Evolutionary conservation across 2,329 filamentous ascomycete genomes (phyloP), one percentile per base, ranked within the genome.

Genomic region (Ophiostoma pallidulum): DNA sequence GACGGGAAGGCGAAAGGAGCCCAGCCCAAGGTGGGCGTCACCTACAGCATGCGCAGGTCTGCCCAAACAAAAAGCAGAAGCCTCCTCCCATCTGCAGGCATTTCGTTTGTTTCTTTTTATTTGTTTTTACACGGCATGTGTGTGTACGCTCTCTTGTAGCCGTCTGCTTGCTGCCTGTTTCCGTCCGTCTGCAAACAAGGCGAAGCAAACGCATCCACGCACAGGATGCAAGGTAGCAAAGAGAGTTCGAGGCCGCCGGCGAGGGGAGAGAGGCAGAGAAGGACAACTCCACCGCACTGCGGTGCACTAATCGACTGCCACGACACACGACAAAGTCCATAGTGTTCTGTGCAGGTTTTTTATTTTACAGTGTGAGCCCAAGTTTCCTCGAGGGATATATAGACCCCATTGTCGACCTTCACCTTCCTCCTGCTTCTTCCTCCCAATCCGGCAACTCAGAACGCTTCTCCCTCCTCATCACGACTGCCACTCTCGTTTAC

Each of bases 301-400:
- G 19, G 39, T 39, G 35, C 47, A 52, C 40, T 49, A 42, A 49
- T 42, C 36, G 45, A 19, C 47, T 50, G 52, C 50, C 50, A 54
- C 52, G 52, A 54, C 48, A 45, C 41, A 16, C 45, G 12, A 47
- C 41, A 13, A 43, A 16, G 36, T 45, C 31, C 10, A 45, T 33
- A 44, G 32, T 40, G 32, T 38, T 40, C n/a, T n/a, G n/a, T n/a
- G n/a, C n/a, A n/a, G n/a, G n/a, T n/a, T n/a, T n/a, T n/a, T n/a
- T n/a, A n/a, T 42, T 41, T 38, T 39, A 46, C 29, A n/a, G 47
- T 43, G 42, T 49, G 52, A 49, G 41, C 49, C 50, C 46, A 48
- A 41, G 37, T 28, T 39, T 18, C 13, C 16, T 45, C 19, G 31
- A 41, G 35, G 41, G 31, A 49, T 51, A 54, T 51, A 53, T 50